These are phyloP conservation scores for Lentinula edodes DNA, from an alignment of 768 basidiomycete species.

Conservation along the genomic window DNA sequence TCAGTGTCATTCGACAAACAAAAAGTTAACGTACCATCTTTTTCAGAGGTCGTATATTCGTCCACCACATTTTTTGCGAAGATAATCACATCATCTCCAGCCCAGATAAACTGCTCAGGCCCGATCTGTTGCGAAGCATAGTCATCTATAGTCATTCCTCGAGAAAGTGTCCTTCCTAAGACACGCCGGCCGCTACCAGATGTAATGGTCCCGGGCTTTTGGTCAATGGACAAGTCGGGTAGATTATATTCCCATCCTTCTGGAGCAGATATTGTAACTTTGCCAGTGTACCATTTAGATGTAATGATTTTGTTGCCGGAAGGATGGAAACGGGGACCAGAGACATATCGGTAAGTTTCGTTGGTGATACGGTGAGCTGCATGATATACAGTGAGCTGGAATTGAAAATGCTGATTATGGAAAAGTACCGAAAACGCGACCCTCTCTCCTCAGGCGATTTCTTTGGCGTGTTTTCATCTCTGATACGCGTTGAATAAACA, in stretches of 20 bases:
- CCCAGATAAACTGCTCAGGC: constrained; percentile 66
- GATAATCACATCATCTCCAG: constrained; percentile 49
- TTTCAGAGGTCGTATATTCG: constrained; percentile 8
- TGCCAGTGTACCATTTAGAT: constrained; percentile 71
- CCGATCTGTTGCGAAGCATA: constrained; percentile 71
- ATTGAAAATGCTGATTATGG: not conserved
- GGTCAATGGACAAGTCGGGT: constrained; percentile 30
- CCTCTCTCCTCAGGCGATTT: constrained; percentile 7
- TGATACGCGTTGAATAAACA: constrained; percentile 38
- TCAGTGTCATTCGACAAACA: not conserved
- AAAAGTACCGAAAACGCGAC: constrained; percentile 1
- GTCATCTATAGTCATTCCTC: constrained; percentile 52
- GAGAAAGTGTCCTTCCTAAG: constrained; percentile 50
- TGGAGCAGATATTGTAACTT: constrained; percentile 60
- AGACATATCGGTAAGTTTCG: constrained; percentile 68
- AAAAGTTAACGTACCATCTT: not conserved
- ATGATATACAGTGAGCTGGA: not conserved
- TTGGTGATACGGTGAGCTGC: constrained; percentile 44
- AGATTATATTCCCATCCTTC: constrained; percentile 68
- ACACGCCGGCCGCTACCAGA: constrained; percentile 47
- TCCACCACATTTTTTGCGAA: constrained; percentile 63
- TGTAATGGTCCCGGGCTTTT: constrained; percentile 21
- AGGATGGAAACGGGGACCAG: constrained; percentile 67
- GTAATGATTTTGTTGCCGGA: constrained; percentile 56
- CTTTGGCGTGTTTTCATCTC: constrained; percentile 39